These are phyloP conservation scores for Takakia lepidozioides DNA, from an alignment of 225 moss, liverwort and hornwort species.

Conservation along the genomic window DNA sequence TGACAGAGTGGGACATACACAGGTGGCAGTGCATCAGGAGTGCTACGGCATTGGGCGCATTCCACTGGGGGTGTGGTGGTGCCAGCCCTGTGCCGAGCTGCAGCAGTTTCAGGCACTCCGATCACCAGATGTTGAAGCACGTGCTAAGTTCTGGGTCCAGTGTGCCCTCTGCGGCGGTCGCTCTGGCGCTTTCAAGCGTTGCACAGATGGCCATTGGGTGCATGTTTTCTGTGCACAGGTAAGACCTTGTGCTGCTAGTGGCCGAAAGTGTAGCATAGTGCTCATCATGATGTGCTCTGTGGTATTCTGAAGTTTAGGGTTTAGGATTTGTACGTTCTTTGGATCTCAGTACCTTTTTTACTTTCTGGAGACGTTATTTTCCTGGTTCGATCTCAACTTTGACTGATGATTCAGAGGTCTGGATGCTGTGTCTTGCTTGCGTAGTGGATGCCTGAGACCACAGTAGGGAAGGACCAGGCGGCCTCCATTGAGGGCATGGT, in stretches of 20 bases:
- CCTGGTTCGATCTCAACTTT: too few species aligned
- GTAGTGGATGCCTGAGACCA: conserved; percentile 75
- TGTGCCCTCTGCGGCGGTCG: conserved; percentile 64
- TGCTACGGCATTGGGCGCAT: conserved; percentile 55
- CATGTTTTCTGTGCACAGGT: conserved; percentile 77
- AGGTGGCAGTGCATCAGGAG: conserved; percentile 68
- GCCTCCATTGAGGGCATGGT: conserved; percentile 66
- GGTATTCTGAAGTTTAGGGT: too few species aligned
- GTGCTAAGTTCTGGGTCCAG: conserved; percentile 46
- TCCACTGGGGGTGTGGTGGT: conserved; percentile 46
- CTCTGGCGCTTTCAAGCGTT: conserved; percentile 52
- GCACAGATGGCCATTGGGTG: conserved; percentile 67
- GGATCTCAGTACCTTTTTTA: too few species aligned
- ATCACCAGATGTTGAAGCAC: conserved; percentile 29
- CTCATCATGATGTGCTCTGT: too few species aligned
- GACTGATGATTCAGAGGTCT: too few species aligned
- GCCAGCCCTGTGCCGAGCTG: conserved; percentile 59
- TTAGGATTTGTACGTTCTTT: too few species aligned
- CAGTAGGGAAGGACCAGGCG: conserved; percentile 45
- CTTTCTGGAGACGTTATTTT: too few species aligned
- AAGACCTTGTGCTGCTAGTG: conserved; percentile 1
- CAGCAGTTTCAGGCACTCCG: conserved; percentile 48
- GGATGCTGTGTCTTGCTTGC: conserved; percentile 13
- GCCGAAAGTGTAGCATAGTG: too few species aligned
- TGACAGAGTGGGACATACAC: too few species aligned